Evolutionary conservation across 228 moss, liverwort and hornwort species (phyloP), one percentile per base, ranked within the genome.

Genomic region (Sphagnum magellanicum): DNA sequence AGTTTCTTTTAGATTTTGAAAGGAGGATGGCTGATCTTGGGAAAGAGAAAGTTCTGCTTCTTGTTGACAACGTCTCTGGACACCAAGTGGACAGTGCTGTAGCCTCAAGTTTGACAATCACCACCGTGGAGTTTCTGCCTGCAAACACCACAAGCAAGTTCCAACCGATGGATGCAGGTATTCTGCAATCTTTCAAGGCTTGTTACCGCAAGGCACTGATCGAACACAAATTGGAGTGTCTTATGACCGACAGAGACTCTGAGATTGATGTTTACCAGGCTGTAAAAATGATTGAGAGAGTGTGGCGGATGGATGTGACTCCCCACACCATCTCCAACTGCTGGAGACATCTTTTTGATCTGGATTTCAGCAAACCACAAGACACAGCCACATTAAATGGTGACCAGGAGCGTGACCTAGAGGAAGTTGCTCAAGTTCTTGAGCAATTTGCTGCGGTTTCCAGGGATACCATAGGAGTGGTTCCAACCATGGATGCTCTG

Each of bases 41-140:
- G 4, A 60, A 50, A 62, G 61, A 70, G 63, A 70, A 61, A 16
- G 70, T 70, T 12, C 48, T 70, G 70, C 70, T 60, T 16, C 17
- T 70, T 6, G 10, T 70, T 57, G 70, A 70, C 48, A 70, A 70
- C 48, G 5, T 51, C 11, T 48, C 69, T 5, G 57, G 50, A 15
- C 69, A 55, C 53, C 52, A 53, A 10, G 16, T 64, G 9, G 64
- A 8, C 10, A 16, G 11, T 64, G 3, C 2, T 10, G 13, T 9
- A 11, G 64, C 10, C 4, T 1, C 1, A 1, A 16, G 32, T 32
- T 32, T 64, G 13, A 64, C 10, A 11, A 48, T 67, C 46, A 62
- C 17, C 15, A n/a, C 7, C 1, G 7, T 62, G 7, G 62, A 62
- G 17, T 62, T 62, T 62, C 17, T 62, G 62, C 62, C 62, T 10